These are phyloP conservation scores for Irpex sp. DNA, from an alignment of 1,284 basidiomycete species.

Conservation along the genomic window DNA sequence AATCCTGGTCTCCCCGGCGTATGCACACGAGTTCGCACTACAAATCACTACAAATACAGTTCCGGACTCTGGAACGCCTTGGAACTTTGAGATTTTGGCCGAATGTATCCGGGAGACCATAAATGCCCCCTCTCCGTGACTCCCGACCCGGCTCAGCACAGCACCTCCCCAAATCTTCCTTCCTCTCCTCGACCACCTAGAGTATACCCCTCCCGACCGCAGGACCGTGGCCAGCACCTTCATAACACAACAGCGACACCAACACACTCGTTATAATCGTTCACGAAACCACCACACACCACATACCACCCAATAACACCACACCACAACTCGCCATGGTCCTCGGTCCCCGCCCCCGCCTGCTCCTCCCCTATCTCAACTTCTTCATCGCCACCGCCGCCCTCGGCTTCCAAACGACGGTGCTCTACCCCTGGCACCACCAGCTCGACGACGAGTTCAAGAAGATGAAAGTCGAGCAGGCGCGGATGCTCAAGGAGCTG, in stretches of 20 bases:
- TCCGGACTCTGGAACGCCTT: too few relatives aligned
- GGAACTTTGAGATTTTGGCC: too few relatives aligned
- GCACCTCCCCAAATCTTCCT: background rate
- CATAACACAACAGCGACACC: too few relatives aligned
- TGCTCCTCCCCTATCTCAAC: slow-evolving; percentile 21
- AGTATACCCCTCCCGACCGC: background rate
- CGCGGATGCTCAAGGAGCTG: slow-evolving; percentile 16
- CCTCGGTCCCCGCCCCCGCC: slow-evolving; percentile 1
- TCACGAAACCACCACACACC: background rate
- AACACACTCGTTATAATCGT: too few relatives aligned
- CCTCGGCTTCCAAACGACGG: slow-evolving; percentile 22
- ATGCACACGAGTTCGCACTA: background rate
- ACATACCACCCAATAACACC: background rate
- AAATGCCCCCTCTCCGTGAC: background rate
- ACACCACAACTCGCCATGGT: background rate
- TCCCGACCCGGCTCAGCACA: background rate
- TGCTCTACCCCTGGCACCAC: slow-evolving; percentile 24
- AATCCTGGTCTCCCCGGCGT: background rate
- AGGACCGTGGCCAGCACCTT: background rate
- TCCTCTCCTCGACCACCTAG: background rate
- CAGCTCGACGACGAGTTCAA: slow-evolving; percentile 21
- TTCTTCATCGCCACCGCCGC: slow-evolving; percentile 20
- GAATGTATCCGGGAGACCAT: background rate
- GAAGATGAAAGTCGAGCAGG: slow-evolving; percentile 19
- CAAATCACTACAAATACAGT: background rate